Percentiles rank a stretch among this genome's conserved stretches.
phyloP scores from a whole-genome alignment of 2,329 filamentous ascomycete genomes.

The Didymella lethalis region DNA sequence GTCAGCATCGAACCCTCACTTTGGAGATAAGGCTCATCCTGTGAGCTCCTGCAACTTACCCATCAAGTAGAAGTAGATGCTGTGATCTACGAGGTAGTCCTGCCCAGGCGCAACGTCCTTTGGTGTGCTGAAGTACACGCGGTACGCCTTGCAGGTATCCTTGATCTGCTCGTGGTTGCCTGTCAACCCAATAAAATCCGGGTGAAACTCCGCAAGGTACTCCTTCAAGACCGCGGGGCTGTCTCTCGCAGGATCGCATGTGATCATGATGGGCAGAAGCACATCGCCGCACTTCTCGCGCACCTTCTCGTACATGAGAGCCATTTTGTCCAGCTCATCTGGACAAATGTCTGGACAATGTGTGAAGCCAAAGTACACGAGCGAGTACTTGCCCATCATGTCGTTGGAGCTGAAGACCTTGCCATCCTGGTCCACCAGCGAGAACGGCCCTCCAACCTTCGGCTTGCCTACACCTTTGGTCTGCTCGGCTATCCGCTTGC shows the following conservation, averaged over 20 bases:
- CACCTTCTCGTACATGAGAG: conserved; percentile 83
- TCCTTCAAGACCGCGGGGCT: conserved; percentile 82
- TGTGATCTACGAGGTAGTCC: conserved; percentile 98
- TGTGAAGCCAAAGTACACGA: conserved; percentile 98
- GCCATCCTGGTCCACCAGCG: conserved; percentile 82
- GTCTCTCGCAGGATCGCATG: conserved; percentile 92
- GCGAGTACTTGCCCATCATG: conserved; percentile 83
- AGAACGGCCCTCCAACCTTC: conserved; percentile 89
- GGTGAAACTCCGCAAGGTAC: conserved; percentile 92
- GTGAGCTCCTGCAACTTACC: conserved; percentile 56
- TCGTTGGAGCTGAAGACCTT: conserved; percentile 78
- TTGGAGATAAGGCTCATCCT: no score
- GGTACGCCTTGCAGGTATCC: conserved; percentile 90
- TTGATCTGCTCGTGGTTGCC: conserved; percentile 95
- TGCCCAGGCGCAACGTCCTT: conserved; percentile 86
- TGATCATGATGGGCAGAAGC: conserved; percentile 87
- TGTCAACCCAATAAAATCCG: conserved; percentile 83
- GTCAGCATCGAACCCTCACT: conserved; percentile 28
- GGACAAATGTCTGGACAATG: conserved; percentile 99
- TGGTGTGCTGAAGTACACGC: conserved; percentile 97
- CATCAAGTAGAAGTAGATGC: conserved; percentile 99
- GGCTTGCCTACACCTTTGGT: conserved; percentile 92
- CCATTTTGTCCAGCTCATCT: conserved; percentile 99
- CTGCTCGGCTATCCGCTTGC: conserved; percentile 87
- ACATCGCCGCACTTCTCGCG: conserved; percentile 57